phyloP scores from a whole-genome alignment of 345 rosid genomes.

The Salix caprea region DNA sequence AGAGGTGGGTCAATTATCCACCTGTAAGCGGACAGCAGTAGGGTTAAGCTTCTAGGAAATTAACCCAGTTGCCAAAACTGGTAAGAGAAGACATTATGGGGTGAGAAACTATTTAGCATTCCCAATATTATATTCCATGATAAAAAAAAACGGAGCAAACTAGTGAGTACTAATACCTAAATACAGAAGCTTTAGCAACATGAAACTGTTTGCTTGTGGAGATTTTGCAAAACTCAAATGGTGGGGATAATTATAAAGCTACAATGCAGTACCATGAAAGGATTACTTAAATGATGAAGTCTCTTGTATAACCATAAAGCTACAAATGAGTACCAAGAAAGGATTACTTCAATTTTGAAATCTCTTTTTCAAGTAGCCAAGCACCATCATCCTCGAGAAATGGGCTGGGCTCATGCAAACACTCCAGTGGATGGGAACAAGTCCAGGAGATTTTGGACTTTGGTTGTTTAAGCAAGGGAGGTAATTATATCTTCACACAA shows the following conservation, averaged over 20 bases:
- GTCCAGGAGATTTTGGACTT: no score
- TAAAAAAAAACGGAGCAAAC: background rate
- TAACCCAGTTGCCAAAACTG: background rate
- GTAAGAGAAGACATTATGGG: background rate
- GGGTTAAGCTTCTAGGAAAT: background rate
- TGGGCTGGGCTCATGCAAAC: background rate
- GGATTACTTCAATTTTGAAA: background rate
- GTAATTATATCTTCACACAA: no score
- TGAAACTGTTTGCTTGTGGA: background rate
- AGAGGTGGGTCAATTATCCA: slow-evolving; percentile 91
- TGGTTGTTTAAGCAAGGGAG: no score
- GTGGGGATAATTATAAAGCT: background rate
- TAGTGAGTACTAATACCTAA: background rate
- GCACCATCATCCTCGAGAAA: background rate
- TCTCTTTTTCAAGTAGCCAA: background rate
- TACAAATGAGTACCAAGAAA: background rate
- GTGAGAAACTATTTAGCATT: background rate
- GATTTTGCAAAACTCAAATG: background rate
- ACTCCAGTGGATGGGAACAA: background rate
- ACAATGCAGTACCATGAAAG: background rate
- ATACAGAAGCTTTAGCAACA: background rate
- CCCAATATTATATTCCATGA: background rate
- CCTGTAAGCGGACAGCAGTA: slow-evolving; percentile 33
- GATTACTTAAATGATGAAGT: no score
- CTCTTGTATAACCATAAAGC: background rate